Evolutionary conservation across 768 basidiomycete genomes (phyloP), one percentile per base, ranked within the genome.

Genomic region (Naganishia antarctica): DNA sequence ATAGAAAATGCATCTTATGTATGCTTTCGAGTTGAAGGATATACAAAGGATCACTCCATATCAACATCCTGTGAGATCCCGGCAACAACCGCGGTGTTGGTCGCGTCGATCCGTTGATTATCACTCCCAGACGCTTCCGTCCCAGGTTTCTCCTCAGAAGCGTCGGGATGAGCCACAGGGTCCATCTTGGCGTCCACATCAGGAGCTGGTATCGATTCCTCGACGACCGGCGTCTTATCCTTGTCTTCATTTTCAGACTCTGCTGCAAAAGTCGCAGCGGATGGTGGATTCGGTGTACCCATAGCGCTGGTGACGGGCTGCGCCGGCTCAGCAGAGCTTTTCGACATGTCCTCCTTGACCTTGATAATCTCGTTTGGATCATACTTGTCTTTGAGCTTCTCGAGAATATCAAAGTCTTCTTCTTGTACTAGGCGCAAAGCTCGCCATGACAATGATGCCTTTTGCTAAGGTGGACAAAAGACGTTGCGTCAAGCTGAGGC

Each of bases 361-460:
- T 57, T 23, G 9, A 57, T 26, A 23, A 57, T 37, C 5, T 34
- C 34, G 32, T 57, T 57, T 21, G 53, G 53, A 21, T 57, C 34
- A 34, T 57, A 57, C 37, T 41, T 57, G 53, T 57, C 53, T 31
- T 40, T 57, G 12, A 57, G 53, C 53, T 57, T 57, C 40, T 57
- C 53, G 21, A 57, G 23, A 29, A 57, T 18, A 25, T 57, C 53
- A 21, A 57, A 57, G 7, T 57, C 53, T 23, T 57, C 32, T 21
- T 57, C 53, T 40, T 25, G 53, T 12, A 57, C 53, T 11, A 57
- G 53, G 11, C 53, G 53, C 9, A 57, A 34, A 40, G 53, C 37
- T 18, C 53, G 32, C 53, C 53, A 57, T 13, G 53, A 57, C 23
- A 57, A 34, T 13, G 53, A 57, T 23, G 53, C 53, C 37, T 57